Conservation (phyloP, 352 stramenopile genomes). For the Globisporangium perplexum region DNA sequence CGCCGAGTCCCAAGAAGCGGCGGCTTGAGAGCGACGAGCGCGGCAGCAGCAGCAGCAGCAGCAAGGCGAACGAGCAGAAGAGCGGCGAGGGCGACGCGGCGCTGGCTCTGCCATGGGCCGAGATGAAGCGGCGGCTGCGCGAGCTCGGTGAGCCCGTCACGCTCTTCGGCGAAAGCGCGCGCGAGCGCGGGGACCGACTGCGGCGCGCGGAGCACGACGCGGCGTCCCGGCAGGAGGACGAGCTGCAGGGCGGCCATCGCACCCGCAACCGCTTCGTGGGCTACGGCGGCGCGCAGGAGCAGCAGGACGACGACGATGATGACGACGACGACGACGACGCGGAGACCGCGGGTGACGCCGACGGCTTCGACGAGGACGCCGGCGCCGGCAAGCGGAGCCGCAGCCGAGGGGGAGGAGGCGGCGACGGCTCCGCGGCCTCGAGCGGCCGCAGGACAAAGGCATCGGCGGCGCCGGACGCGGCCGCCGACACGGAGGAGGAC, state of each 20-base stretch:
- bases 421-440: neutral
- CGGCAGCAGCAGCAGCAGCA: conserved; percentile 3
- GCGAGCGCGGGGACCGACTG: conserved; percentile 61
- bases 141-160: conserved; percentile 79
- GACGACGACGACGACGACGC: conserved; percentile 43
- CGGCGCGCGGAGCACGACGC: conserved; percentile 57
- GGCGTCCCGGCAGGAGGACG: conserved; percentile 60
- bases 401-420: conserved; percentile 19
- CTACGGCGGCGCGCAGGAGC: conserved; percentile 17
- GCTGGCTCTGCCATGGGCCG: conserved; percentile 48
- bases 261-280: conserved; percentile 75
- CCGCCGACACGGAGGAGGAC: conserved; percentile 20
- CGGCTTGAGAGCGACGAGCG: conserved; percentile 22
- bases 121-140: conserved; percentile 80
- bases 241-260: conserved; percentile 62
- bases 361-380: conserved; percentile 27
- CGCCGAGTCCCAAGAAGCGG: conserved; percentile 33
- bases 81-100: conserved; percentile 8
- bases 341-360: conserved; percentile 16
- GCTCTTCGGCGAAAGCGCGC: conserved; percentile 81
- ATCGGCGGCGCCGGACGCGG: conserved; percentile 6
- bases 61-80: neutral
- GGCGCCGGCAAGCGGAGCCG: conserved; percentile 38
- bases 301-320: conserved; percentile 13
- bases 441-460: conserved; percentile 3